phyloP scores from a whole-genome alignment of 495 filamentous ascomycete species.

The Lepraria neglecta region DNA sequence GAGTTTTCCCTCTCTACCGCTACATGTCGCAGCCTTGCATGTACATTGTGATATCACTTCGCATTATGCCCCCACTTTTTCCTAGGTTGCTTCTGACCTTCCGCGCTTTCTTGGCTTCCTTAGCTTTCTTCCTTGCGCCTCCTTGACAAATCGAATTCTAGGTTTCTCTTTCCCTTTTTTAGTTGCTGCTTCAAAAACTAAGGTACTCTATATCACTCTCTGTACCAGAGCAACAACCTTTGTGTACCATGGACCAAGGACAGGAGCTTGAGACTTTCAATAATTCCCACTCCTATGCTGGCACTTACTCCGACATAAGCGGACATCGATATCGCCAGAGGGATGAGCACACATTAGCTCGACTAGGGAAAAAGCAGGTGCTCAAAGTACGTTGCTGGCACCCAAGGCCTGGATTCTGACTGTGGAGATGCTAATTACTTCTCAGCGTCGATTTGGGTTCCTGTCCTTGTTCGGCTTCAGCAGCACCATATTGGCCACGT shows the following conservation, averaged over 20 bases:
- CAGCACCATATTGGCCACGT: constrained; percentile 36
- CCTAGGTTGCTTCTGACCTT: too few relatives aligned
- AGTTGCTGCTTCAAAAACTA: too few relatives aligned
- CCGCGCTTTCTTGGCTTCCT: too few relatives aligned
- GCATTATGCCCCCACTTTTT: too few relatives aligned
- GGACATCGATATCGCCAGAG: constrained; percentile 21
- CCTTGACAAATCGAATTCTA: too few relatives aligned
- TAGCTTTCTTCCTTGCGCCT: too few relatives aligned
- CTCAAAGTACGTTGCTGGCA: constrained; percentile 30
- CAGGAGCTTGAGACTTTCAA: constrained; percentile 3
- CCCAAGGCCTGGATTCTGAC: neutral
- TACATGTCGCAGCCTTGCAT: too few relatives aligned
- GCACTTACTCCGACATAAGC: constrained; percentile 10
- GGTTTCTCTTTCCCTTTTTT: too few relatives aligned
- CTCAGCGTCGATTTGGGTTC: constrained; percentile 35
- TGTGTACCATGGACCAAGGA: constrained; percentile 11
- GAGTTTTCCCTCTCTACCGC: too few relatives aligned
- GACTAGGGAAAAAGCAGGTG: constrained; percentile 38
- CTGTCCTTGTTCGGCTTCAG: constrained; percentile 38
- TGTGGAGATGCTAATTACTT: neutral
- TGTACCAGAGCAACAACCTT: too few relatives aligned
- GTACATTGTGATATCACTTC: too few relatives aligned
- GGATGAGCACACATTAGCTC: constrained; percentile 38
- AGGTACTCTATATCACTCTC: too few relatives aligned
- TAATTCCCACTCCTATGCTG: neutral